A percentile compares a stretch with the other conserved stretches of the same genome.
These are phyloP conservation scores for Jackrogersella minutella DNA, from an alignment of 495 filamentous ascomycete species.

Conservation along the genomic window DNA sequence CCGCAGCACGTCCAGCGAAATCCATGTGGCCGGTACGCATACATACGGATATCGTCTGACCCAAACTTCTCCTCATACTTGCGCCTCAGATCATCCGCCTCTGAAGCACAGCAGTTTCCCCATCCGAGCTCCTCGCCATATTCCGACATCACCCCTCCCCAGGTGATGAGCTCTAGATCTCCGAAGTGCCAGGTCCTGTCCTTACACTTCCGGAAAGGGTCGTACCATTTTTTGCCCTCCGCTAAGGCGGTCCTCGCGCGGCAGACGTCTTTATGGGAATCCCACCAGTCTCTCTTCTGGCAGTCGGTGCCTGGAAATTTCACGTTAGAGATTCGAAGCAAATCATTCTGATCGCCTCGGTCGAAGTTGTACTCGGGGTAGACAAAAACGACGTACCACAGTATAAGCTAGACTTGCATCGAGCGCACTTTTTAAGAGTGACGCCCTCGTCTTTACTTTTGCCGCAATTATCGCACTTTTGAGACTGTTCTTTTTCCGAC, in stretches of 20 bases:
- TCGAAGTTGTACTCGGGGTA: background rate
- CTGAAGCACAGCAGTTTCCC: background rate
- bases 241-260: background rate
- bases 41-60: background rate
- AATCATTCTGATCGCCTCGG: background rate
- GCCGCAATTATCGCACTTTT: background rate
- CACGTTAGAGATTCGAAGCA: background rate
- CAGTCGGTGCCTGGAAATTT: background rate
- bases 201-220: background rate
- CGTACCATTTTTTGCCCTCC: background rate
- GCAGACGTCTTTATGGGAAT: background rate
- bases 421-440: background rate
- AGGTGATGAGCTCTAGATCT: background rate
- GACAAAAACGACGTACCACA: background rate
- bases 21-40: background rate
- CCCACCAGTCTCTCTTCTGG: background rate
- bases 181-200: background rate
- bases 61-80: background rate
- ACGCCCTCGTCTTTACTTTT: background rate
- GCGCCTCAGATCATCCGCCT: background rate
- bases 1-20: conserved; percentile 1
- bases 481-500: background rate
- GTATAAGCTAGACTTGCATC: background rate
- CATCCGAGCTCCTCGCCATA: background rate
- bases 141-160: background rate